Percentiles rank a stretch among this genome's conserved stretches.
These are phyloP conservation scores for Calophaca sinica DNA, from an alignment of 306 rosid species.

Conservation along the genomic window DNA sequence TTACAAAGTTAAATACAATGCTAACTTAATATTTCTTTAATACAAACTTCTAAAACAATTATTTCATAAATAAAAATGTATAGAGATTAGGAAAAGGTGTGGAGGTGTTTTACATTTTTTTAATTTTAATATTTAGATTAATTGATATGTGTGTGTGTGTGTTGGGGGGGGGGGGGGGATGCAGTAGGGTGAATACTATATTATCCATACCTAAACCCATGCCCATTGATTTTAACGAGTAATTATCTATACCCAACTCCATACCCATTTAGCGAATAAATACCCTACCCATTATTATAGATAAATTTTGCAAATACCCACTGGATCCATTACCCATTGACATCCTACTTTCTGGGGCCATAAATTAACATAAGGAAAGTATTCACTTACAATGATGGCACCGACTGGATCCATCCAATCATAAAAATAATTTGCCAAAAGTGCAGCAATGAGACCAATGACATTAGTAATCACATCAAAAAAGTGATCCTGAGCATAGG, in stretches of 20 bases:
- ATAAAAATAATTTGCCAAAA: constrained; percentile 80
- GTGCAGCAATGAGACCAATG: constrained; percentile 93
- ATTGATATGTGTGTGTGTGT: no score
- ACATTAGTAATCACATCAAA: constrained; percentile 96
- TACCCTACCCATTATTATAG: neutral
- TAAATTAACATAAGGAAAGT: constrained; percentile 31
- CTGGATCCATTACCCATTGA: neutral
- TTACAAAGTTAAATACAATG: neutral
- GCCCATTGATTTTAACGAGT: neutral
- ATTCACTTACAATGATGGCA: constrained; percentile 85
- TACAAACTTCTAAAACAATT: neutral
- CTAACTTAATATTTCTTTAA: neutral
- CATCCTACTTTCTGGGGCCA: neutral
- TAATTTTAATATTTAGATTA: no score
- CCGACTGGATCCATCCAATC: constrained; percentile 98
- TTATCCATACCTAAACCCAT: no score
- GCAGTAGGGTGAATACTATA: neutral
- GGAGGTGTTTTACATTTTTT: neutral
- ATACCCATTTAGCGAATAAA: neutral
- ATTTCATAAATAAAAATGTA: neutral
- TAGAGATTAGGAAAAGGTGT: neutral
- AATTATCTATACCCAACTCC: neutral
- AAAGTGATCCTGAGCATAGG: constrained; percentile 98
- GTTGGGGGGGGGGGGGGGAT: no score
- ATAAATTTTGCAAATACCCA: neutral